phyloP scores from a whole-genome alignment of 202 grass and related monocot genomes.

The Schoenoplectus triqueter region DNA sequence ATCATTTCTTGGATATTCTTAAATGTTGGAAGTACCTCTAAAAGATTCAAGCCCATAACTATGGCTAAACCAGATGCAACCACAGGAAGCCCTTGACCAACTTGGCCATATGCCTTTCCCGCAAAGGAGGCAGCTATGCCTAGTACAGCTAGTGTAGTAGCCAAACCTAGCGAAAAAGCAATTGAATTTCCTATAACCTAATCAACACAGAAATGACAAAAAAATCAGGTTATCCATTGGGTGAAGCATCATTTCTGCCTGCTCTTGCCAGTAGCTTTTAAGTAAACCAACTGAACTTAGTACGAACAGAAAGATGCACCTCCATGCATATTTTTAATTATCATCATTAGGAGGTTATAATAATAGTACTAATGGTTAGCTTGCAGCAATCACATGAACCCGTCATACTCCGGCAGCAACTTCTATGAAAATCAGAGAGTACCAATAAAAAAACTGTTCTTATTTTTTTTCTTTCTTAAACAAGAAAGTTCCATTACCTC shows the following conservation, averaged over 20 bases:
- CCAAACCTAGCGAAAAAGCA: slow-evolving; percentile 88
- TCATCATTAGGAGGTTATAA: not conserved
- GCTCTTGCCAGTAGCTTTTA: slow-evolving; percentile 15
- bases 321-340: not conserved
- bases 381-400: not conserved
- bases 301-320: not conserved
- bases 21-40: slow-evolving; percentile 64
- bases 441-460: not conserved
- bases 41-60: slow-evolving; percentile 89
- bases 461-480: not conserved
- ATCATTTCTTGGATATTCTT: slow-evolving; percentile 7
- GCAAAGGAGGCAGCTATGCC: slow-evolving; percentile 96
- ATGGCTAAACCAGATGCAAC: slow-evolving; percentile 82
- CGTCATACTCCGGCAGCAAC: not conserved
- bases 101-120: slow-evolving; percentile 93
- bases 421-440: not conserved
- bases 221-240: slow-evolving; percentile 27
- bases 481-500: slow-evolving; percentile 58
- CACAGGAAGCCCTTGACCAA: slow-evolving; percentile 92
- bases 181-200: slow-evolving; percentile 95
- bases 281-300: not conserved
- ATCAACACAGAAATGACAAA: not conserved
- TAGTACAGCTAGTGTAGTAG: slow-evolving; percentile 89
- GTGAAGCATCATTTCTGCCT: not conserved
- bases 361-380: not conserved